A percentile compares a stretch with the other conserved stretches of the same genome.
These are phyloP conservation scores for Phyllosticta citrichinensis DNA, from an alignment of 2,329 filamentous ascomycete species.

Conservation along the genomic window DNA sequence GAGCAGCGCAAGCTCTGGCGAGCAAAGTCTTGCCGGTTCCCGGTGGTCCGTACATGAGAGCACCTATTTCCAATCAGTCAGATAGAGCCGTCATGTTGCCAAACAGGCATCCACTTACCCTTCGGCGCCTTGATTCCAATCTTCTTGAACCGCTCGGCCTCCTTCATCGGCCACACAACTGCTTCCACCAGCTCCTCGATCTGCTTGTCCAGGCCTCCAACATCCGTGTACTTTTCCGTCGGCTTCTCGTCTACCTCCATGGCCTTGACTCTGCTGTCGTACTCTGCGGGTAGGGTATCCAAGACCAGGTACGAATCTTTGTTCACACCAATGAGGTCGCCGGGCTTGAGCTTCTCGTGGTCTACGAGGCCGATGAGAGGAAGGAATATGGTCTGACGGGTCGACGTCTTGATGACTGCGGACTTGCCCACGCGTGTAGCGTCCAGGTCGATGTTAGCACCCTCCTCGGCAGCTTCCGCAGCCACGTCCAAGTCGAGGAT, in stretches of 20 bases:
- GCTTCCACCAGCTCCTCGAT: slow-evolving; percentile 98
- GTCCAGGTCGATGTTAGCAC: slow-evolving; percentile 96
- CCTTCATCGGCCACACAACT: slow-evolving; percentile 99
- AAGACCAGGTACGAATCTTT: slow-evolving; percentile 98
- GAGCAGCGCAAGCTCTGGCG: slow-evolving; percentile 89
- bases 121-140: slow-evolving; percentile 99
- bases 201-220: slow-evolving; percentile 95
- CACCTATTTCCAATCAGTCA: slow-evolving; percentile 47
- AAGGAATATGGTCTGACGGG: slow-evolving; percentile 95
- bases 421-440: slow-evolving; percentile 95
- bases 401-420: slow-evolving; percentile 98
- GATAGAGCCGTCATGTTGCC: background rate
- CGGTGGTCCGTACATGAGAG: slow-evolving; percentile 93
- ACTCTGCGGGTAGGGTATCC: slow-evolving; percentile 93
- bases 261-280: slow-evolving; percentile 96
- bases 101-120: slow-evolving; percentile 46
- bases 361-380: slow-evolving; percentile 95
- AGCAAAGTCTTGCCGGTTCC: slow-evolving; percentile 87
- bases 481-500: slow-evolving; percentile 93
- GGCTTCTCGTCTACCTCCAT: slow-evolving; percentile 99
- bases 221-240: slow-evolving; percentile 96
- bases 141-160: slow-evolving; percentile 98
- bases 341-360: slow-evolving; percentile 87
- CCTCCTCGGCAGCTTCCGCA: slow-evolving; percentile 91
- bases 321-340: slow-evolving; percentile 94